Evolutionary conservation across 192 early-diverging fungal species (phyloP).

Genomic region (Entomortierella beljakovae): DNA sequence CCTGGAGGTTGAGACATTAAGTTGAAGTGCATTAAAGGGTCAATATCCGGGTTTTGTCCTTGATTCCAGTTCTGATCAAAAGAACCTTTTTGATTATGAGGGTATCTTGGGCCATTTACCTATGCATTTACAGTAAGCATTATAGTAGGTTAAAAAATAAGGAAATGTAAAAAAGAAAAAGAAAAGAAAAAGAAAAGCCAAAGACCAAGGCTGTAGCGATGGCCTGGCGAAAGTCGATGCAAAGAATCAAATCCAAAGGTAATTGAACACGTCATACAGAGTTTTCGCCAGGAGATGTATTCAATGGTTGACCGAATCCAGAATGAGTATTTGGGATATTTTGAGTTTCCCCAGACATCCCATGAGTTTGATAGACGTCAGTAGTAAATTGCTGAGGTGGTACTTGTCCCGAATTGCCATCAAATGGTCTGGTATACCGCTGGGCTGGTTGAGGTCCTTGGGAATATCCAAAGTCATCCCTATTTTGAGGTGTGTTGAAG

Average conservation of each 20-base stretch:
- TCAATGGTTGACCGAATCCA: slow-evolving; percentile 10
- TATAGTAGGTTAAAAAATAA: too few relatives aligned
- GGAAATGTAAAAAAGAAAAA: slow-evolving; percentile 17
- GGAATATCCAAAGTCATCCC: slow-evolving; percentile 34
- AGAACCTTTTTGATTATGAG: slow-evolving; percentile 27
- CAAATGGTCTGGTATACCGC: slow-evolving; percentile 23
- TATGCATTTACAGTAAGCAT: too few relatives aligned
- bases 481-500: slow-evolving; percentile 13
- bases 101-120: slow-evolving; percentile 15
- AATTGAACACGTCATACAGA: slow-evolving; percentile 13
- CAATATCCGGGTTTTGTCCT: slow-evolving; percentile 13
- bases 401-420: slow-evolving; percentile 6
- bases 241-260: background rate
- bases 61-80: slow-evolving; percentile 33
- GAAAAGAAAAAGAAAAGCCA: background rate
- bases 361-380: slow-evolving; percentile 15
- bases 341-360: slow-evolving; percentile 3
- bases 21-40: slow-evolving; percentile 23
- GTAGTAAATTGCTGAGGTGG: slow-evolving; percentile 11
- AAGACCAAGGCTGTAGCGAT: background rate
- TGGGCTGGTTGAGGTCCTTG: slow-evolving; percentile 16
- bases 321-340: slow-evolving; percentile 11
- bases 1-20: slow-evolving; percentile 11
- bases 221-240: background rate
- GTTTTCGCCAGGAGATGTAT: slow-evolving; percentile 14